These are phyloP conservation scores for Mayamaea pseudoterrestris DNA, from an alignment of 108 stramenopile genomes.

Conservation along the genomic window DNA sequence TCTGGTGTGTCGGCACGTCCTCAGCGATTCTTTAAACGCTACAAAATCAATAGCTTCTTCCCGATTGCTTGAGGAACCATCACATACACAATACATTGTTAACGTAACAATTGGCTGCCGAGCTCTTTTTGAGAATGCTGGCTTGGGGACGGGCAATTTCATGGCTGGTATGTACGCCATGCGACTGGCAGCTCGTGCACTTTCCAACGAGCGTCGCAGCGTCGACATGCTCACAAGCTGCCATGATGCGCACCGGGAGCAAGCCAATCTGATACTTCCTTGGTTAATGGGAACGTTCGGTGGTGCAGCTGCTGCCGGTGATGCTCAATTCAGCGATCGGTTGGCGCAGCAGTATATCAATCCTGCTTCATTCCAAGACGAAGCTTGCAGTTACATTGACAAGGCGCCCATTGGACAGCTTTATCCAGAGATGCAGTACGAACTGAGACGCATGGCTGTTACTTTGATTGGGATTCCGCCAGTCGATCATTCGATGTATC, in stretches of 20 bases:
- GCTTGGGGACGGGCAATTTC: constrained; percentile 5
- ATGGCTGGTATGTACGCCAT: constrained; percentile 1
- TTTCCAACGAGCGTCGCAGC: background rate
- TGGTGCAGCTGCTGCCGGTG: background rate
- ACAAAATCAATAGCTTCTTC: too few relatives aligned
- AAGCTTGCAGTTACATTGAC: background rate
- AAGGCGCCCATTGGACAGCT: background rate
- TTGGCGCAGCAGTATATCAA: background rate
- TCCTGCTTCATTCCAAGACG: background rate
- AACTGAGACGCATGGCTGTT: constrained; percentile 3
- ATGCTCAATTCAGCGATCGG: too few relatives aligned
- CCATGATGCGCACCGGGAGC: background rate
- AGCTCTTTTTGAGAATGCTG: constrained; percentile 1
- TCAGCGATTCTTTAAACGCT: too few relatives aligned
- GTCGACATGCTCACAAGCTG: constrained; percentile 4
- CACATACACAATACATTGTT: too few relatives aligned
- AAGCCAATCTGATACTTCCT: background rate
- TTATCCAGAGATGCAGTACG: constrained; percentile 1
- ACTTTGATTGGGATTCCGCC: constrained; percentile 6
- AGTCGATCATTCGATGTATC: constrained; percentile 4
- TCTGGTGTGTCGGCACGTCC: too few relatives aligned
- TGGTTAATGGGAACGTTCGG: constrained; percentile 4
- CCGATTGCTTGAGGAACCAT: too few relatives aligned
- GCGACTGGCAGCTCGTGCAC: constrained; percentile 2
- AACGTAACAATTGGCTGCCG: constrained; percentile 1